phyloP scores from a whole-genome alignment of 1,284 basidiomycete genomes.

The Phenoliferia sp. region DNA sequence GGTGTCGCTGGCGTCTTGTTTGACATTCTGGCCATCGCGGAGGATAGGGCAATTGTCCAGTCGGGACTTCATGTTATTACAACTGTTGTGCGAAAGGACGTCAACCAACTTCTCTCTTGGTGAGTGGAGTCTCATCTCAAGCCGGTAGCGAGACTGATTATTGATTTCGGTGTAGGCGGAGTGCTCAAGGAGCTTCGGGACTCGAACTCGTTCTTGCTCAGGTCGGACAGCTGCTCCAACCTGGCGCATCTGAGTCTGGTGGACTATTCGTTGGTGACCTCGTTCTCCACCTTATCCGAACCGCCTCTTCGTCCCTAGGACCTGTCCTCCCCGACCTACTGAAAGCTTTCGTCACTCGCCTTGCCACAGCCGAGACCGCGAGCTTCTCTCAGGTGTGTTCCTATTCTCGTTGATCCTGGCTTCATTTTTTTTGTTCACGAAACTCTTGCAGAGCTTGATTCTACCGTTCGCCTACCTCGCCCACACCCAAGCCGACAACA shows the following conservation, averaged over 20 bases:
- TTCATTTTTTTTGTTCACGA: neutral
- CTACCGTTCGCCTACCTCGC: conserved; percentile 91
- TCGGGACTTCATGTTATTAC: conserved; percentile 79
- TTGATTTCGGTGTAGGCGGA: conserved; percentile 44
- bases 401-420: neutral
- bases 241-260: conserved; percentile 63
- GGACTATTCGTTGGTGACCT: conserved; percentile 89
- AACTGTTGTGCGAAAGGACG: conserved; percentile 78
- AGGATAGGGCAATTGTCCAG: conserved; percentile 80
- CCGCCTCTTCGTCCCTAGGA: conserved; percentile 66
- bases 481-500: conserved; percentile 70
- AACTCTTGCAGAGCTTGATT: conserved; percentile 61
- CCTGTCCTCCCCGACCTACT: conserved; percentile 81
- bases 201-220: conserved; percentile 67
- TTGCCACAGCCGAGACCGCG: conserved; percentile 76
- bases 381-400: conserved; percentile 72
- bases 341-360: conserved; percentile 72
- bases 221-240: conserved; percentile 67
- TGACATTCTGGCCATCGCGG: conserved; percentile 58
- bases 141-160: neutral
- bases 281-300: conserved; percentile 83
- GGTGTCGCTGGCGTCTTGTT: conserved; percentile 70
- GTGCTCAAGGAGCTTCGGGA: conserved; percentile 62
- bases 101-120: conserved; percentile 69
- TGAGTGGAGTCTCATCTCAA: neutral